Evolutionary conservation across 306 rosid species (phyloP).

Genomic region (Hippophae tibetana): DNA sequence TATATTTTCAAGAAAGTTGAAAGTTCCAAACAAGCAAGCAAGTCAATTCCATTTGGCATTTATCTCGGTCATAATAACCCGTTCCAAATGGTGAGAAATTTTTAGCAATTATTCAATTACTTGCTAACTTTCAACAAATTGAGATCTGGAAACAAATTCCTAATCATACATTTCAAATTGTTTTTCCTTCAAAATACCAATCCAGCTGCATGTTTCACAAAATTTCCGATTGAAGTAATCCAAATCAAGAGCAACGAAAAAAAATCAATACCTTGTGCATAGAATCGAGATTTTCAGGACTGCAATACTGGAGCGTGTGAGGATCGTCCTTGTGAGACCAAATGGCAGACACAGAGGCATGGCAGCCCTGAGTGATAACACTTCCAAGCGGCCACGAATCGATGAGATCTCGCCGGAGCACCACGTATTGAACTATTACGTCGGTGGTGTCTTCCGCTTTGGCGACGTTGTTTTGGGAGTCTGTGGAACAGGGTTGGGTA

Average conservation of each 20-base stretch:
- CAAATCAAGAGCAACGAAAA: not conserved
- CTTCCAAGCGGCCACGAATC: conserved; percentile 86
- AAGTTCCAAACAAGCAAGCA: too few species aligned
- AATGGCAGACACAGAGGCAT: conserved; percentile 77
- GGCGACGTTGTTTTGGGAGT: conserved; percentile 13
- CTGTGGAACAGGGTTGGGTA: conserved; percentile 7
- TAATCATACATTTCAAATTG: too few species aligned
- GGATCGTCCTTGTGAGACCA: conserved; percentile 69
- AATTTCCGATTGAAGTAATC: too few species aligned
- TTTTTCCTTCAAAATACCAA: too few species aligned
- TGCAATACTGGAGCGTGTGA: conserved; percentile 48
- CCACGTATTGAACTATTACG: conserved; percentile 70
- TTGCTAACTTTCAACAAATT: too few species aligned
- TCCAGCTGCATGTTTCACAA: too few species aligned
- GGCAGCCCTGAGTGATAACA: conserved; percentile 84
- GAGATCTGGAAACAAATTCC: too few species aligned
- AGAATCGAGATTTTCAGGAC: conserved; percentile 64
- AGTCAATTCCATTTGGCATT: too few species aligned
- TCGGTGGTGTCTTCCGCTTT: conserved; percentile 27
- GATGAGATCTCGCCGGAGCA: conserved; percentile 87
- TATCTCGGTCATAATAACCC: too few species aligned
- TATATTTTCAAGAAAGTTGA: too few species aligned
- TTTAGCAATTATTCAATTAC: too few species aligned
- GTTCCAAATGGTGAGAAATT: too few species aligned
- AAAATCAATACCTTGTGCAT: conserved; percentile 58